phyloP scores from a whole-genome alignment of 2,329 filamentous ascomycete species.

The Clarireedia homoeocarpa region DNA sequence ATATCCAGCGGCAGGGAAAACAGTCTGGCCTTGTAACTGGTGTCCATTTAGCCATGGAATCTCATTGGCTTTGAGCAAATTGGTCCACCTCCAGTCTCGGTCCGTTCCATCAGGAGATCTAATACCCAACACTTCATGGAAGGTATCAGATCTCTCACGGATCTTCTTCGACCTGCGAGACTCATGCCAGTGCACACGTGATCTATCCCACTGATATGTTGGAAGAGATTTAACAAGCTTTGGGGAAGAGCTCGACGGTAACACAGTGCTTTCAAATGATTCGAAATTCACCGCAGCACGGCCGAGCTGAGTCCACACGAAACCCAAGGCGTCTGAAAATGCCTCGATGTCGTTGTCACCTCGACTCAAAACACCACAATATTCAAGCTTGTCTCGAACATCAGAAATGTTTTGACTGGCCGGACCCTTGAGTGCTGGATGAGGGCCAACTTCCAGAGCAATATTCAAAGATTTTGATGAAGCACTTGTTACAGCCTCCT shows the following conservation, averaged over 20 bases:
- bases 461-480: slow-evolving; percentile 9
- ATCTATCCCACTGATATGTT: slow-evolving; percentile 14
- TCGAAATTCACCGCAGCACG: not conserved
- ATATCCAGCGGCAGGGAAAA: slow-evolving; percentile 42
- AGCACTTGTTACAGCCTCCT: slow-evolving; percentile 29
- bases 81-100: slow-evolving; percentile 12
- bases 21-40: slow-evolving; percentile 27
- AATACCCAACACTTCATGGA: slow-evolving; percentile 15
- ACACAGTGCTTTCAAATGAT: not conserved
- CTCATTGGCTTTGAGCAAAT: slow-evolving; percentile 22
- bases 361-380: slow-evolving; percentile 14
- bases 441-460: slow-evolving; percentile 20
- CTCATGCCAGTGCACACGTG: slow-evolving; percentile 11
- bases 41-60: slow-evolving; percentile 40
- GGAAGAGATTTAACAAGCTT: slow-evolving; percentile 3
- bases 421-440: slow-evolving; percentile 19
- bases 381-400: not conserved
- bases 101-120: slow-evolving; percentile 7
- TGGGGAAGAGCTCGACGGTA: not conserved
- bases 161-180: slow-evolving; percentile 6
- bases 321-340: slow-evolving; percentile 17
- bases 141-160: slow-evolving; percentile 1
- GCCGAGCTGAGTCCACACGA: not conserved
- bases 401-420: slow-evolving; percentile 13
- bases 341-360: slow-evolving; percentile 13